These are phyloP conservation scores for Boeremia lycopersici DNA, from an alignment of 2,329 filamentous ascomycete genomes.

Conservation along the genomic window DNA sequence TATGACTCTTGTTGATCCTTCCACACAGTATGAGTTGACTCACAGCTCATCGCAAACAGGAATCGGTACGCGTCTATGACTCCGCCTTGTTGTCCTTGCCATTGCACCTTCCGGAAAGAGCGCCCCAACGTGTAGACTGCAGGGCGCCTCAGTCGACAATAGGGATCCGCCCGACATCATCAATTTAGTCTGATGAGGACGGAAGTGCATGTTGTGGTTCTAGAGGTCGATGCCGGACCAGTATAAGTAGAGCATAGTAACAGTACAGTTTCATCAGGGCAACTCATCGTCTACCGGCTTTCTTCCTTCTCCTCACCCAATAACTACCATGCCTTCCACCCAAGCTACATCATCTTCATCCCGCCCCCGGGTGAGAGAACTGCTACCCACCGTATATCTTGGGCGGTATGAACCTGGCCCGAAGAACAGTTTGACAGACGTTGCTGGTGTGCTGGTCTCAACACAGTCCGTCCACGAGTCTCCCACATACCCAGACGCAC, in stretches of 20 bases:
- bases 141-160: not conserved
- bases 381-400: constrained; percentile 47
- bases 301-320: not conserved
- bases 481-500: constrained; percentile 33
- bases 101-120: constrained; percentile 3
- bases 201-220: not conserved
- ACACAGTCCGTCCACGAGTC: constrained; percentile 48
- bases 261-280: not conserved
- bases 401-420: constrained; percentile 48
- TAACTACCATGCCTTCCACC: constrained; percentile 16
- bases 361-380: constrained; percentile 46
- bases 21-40: not conserved
- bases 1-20: not conserved
- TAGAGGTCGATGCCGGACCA: not conserved
- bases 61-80: not conserved
- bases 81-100: not conserved
- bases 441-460: constrained; percentile 51
- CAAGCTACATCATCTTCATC: constrained; percentile 7
- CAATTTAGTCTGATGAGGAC: not conserved
- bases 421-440: constrained; percentile 53
- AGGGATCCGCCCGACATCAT: not conserved
- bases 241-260: not conserved
- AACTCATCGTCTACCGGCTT: not conserved
- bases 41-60: not conserved
- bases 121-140: too few species aligned